These are phyloP conservation scores for Yamadazyma sp. DNA, from an alignment of 805 yeast species.

Conservation along the genomic window DNA sequence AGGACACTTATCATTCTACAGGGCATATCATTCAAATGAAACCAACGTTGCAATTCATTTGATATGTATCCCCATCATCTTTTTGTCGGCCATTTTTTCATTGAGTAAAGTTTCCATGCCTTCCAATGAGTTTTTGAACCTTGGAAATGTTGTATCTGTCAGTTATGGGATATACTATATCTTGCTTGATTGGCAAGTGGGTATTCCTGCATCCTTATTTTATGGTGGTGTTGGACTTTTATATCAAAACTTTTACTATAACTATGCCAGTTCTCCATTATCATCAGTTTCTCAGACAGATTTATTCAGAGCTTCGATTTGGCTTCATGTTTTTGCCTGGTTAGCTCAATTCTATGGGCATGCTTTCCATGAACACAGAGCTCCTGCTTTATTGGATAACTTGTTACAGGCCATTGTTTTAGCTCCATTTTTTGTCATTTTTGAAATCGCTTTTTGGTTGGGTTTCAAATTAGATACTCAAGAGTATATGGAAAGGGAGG, in stretches of 20 bases:
- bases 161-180: constrained; percentile 59
- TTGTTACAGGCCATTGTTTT: constrained; percentile 79
- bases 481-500: constrained; percentile 45
- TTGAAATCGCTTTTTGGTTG: constrained; percentile 67
- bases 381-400: constrained; percentile 86
- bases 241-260: constrained; percentile 19
- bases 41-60: constrained; percentile 75
- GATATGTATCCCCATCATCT: constrained; percentile 75
- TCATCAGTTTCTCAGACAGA: constrained; percentile 13
- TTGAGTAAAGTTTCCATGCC: constrained; percentile 17
- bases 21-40: constrained; percentile 50
- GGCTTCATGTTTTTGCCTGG: constrained; percentile 63
- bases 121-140: constrained; percentile 22
- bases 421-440: constrained; percentile 87
- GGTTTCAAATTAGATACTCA: constrained; percentile 59
- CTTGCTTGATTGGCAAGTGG: constrained; percentile 47
- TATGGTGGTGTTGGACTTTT: constrained; percentile 21
- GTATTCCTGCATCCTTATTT: constrained; percentile 27
- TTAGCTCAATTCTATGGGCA: constrained; percentile 85
- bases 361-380: constrained; percentile 71
- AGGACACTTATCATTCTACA: constrained; percentile 39
- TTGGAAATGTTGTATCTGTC: constrained; percentile 46
- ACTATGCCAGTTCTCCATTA: constrained; percentile 7
- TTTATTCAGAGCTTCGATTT: constrained; percentile 28
- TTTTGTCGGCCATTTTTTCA: constrained; percentile 50